Evolutionary conservation across 305 asterid species (phyloP).

Genomic region (Fraxinus dipetala): DNA sequence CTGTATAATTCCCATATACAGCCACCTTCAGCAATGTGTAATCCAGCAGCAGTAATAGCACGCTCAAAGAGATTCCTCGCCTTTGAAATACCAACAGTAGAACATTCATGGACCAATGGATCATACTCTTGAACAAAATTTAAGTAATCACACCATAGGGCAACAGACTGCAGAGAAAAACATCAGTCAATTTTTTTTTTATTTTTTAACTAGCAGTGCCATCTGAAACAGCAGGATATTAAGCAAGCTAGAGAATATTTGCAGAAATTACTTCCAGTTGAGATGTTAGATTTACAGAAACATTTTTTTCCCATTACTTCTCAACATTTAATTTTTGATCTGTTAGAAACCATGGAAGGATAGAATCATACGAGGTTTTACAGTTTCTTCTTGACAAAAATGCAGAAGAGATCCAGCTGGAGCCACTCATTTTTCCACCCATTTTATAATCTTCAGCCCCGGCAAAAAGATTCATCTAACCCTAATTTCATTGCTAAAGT

Average conservation of each 20-base stretch:
- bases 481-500: neutral
- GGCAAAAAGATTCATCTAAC: neutral
- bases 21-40: constrained; percentile 81
- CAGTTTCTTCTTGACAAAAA: constrained; percentile 8
- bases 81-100: constrained; percentile 64
- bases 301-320: neutral
- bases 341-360: neutral
- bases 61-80: constrained; percentile 81
- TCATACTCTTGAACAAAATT: constrained; percentile 74
- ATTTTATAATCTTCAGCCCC: neutral
- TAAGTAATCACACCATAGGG: constrained; percentile 84
- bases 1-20: constrained; percentile 77
- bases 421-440: neutral
- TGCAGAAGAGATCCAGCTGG: neutral
- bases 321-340: neutral
- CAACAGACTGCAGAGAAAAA: constrained; percentile 66
- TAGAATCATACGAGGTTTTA: neutral
- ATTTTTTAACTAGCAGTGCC: neutral
- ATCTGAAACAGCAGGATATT: constrained; percentile 17
- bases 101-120: constrained; percentile 50
- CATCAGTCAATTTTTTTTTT: constrained; percentile 15
- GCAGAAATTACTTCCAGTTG: neutral
- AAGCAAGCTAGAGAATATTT: constrained; percentile 2
- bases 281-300: neutral
- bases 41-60: constrained; percentile 82